Evolutionary conservation across 1,139 yeast species (phyloP).

Genomic region (Pichia sp.): DNA sequence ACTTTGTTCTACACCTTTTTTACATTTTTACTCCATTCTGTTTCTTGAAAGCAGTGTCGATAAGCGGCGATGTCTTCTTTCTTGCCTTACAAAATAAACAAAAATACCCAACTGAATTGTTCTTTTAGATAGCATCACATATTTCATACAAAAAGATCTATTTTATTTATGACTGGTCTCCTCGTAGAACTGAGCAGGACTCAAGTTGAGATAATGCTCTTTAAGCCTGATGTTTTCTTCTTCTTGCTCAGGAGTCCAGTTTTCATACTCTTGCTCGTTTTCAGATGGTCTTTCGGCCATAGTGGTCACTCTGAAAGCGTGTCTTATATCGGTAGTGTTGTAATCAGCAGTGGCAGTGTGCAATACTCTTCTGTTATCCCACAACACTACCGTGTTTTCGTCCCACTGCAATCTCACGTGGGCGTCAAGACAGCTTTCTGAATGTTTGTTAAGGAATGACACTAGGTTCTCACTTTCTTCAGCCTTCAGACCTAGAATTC

Average conservation of each 20-base stretch:
- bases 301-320: slow-evolving; percentile 65
- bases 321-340: slow-evolving; percentile 50
- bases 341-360: slow-evolving; percentile 66
- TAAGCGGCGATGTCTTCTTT: no score
- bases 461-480: slow-evolving; percentile 59
- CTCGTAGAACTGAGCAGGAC: slow-evolving; percentile 9
- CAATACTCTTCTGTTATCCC: slow-evolving; percentile 66
- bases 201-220: slow-evolving; percentile 13
- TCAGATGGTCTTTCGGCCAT: slow-evolving; percentile 45
- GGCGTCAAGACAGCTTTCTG: slow-evolving; percentile 48
- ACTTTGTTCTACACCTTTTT: no score
- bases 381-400: slow-evolving; percentile 57
- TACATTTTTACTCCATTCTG: no score
- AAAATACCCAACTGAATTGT: no score
- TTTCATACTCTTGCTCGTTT: slow-evolving; percentile 23
- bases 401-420: slow-evolving; percentile 57
- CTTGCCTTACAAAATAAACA: no score
- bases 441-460: slow-evolving; percentile 47
- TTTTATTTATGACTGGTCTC: not conserved
- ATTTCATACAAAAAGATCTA: no score
- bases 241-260: slow-evolving; percentile 39
- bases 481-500: slow-evolving; percentile 59
- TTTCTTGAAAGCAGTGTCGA: no score
- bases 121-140: no score
- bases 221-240: slow-evolving; percentile 21